These are phyloP conservation scores for Barbarea vulgaris DNA, from an alignment of 345 rosid genomes.

Conservation along the genomic window DNA sequence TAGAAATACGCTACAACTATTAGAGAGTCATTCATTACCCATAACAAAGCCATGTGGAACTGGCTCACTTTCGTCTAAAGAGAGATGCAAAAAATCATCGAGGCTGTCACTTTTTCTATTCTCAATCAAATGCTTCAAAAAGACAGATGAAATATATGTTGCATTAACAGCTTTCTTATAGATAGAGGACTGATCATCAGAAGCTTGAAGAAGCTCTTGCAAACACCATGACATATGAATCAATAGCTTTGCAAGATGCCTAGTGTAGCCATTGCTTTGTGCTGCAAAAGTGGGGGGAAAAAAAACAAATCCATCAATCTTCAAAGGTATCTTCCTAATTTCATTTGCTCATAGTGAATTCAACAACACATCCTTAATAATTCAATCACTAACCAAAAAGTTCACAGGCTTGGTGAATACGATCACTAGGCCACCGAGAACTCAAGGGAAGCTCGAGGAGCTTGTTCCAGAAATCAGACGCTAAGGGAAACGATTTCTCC, in stretches of 20 bases:
- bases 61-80: slow-evolving; percentile 69
- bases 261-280: slow-evolving; percentile 68
- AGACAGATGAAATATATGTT: slow-evolving; percentile 74
- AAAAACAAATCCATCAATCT: not conserved
- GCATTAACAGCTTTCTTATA: slow-evolving; percentile 76
- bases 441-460: slow-evolving; percentile 82
- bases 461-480: slow-evolving; percentile 94
- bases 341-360: not conserved
- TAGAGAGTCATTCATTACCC: slow-evolving; percentile 50
- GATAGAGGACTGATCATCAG: slow-evolving; percentile 48
- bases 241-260: slow-evolving; percentile 89
- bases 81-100: slow-evolving; percentile 64
- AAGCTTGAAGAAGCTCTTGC: slow-evolving; percentile 63
- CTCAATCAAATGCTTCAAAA: slow-evolving; percentile 76
- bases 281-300: slow-evolving; percentile 55
- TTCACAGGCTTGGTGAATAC: slow-evolving; percentile 70
- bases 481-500: slow-evolving; percentile 84
- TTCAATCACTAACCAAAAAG: slow-evolving; percentile 62
- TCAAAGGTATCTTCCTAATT: not conserved
- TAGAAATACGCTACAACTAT: not conserved
- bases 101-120: slow-evolving; percentile 54
- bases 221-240: slow-evolving; percentile 81
- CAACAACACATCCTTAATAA: not conserved
- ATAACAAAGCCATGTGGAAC: slow-evolving; percentile 52
- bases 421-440: slow-evolving; percentile 70